Base-by-base conservation (phyloP, 306 rosid species). In the Dryas octopetala region DNA sequence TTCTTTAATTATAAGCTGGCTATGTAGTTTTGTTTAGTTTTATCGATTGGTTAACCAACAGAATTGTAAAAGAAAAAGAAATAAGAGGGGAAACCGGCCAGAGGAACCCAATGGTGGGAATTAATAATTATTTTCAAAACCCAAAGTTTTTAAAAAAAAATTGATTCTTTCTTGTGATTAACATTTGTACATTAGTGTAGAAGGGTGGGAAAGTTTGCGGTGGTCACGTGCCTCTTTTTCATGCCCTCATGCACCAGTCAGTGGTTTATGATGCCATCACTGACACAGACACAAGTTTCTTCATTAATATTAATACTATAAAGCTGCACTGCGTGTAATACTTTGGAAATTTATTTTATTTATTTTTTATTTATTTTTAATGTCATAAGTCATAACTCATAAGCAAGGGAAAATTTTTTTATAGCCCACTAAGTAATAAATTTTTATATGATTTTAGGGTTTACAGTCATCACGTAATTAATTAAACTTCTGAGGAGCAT, bases 141-240 rank as follows among this genome's bases (percentile, higher is more conserved):
- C 32, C 38, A 65, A 3, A 65, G 44, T 5, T 53, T 15, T 15
- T 1, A 32, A 32, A 32, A 32, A 32, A 32, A 32, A 55, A 67
- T 69, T 40, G 19, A 43, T 11, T 60, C 23, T 80, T 71, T 78
- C 82, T 77, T 85, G 66, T 81, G 66, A 73, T 82, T 71, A 7
- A 6, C 19, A 16, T 73, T 60, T 73, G 77, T 60, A 73, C 58
- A 9, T 26, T 60, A 15, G 76, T 48, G 79, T 74, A 83, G 70
- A 83, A n/a, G 63, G 74, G 78, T 71, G 71, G 89, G 87, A 63
- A 77, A 52, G 80, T 88, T 79, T 79, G 89, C 96, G 91, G 92
- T 75, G 86, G 78, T 86, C 92, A 90, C 92, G 78, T 88, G 84
- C 49, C 43, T 48, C 63, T 38, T 62, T 65, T 70, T 67, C 70